phyloP scores from a whole-genome alignment of 352 stramenopile genomes.

The Pythium rishiriense region DNA sequence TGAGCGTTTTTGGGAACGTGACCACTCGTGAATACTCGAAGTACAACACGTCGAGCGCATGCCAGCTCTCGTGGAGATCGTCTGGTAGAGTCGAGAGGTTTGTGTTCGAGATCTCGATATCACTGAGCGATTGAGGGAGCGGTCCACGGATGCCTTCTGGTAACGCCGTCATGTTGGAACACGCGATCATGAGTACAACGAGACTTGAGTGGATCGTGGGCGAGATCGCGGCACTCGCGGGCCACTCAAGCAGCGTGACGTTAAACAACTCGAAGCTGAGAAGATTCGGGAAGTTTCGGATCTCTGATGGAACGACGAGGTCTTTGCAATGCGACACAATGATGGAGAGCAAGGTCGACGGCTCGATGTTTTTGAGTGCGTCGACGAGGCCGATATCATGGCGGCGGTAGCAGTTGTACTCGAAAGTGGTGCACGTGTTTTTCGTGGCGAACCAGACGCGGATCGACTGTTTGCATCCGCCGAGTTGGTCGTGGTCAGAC shows the following conservation, averaged over 20 bases:
- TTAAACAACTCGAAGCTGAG: slow-evolving; percentile 28
- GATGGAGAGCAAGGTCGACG: slow-evolving; percentile 17
- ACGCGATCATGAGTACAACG: slow-evolving; percentile 3
- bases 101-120: slow-evolving; percentile 17
- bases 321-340: slow-evolving; percentile 25
- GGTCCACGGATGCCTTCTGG: slow-evolving; percentile 17
- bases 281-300: slow-evolving; percentile 20
- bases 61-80: neutral
- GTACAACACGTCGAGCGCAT: slow-evolving; percentile 17
- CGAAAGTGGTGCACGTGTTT: slow-evolving; percentile 24
- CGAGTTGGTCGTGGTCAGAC: neutral
- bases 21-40: slow-evolving; percentile 2
- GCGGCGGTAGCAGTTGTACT: slow-evolving; percentile 27
- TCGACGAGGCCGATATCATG: neutral
- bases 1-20: neutral
- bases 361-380: slow-evolving; percentile 13
- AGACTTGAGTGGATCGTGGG: slow-evolving; percentile 5
- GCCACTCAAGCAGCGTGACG: slow-evolving; percentile 31
- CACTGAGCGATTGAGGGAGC: slow-evolving; percentile 2
- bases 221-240: slow-evolving; percentile 5
- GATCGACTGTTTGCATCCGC: slow-evolving; percentile 21
- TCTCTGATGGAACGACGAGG: slow-evolving; percentile 16
- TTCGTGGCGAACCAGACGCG: slow-evolving; percentile 27
- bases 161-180: slow-evolving; percentile 21
- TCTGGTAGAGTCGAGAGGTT: slow-evolving; percentile 1